phyloP scores from a whole-genome alignment of 306 rosid species.

The Alnus rubra region DNA sequence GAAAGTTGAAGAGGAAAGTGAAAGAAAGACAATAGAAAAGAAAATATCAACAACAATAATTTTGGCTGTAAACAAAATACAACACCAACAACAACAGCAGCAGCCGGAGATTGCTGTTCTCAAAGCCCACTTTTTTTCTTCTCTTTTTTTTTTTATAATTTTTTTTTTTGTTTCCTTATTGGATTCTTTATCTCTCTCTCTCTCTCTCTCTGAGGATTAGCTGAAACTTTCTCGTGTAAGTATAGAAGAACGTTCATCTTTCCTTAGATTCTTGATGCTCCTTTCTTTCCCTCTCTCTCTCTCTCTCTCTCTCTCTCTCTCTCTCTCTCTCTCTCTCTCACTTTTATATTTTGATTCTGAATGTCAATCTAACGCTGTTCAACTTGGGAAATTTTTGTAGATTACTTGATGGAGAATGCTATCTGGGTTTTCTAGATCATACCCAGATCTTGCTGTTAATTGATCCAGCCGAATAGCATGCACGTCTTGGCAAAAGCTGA shows the following conservation, averaged over 20 bases:
- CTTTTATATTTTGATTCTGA: conserved; percentile 2
- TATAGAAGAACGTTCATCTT: conserved; percentile 32
- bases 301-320: neutral
- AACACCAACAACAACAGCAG: conserved; percentile 37
- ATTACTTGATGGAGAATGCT: conserved; percentile 36
- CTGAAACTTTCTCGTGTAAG: conserved; percentile 36
- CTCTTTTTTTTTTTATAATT: neutral
- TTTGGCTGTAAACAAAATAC: conserved; percentile 22
- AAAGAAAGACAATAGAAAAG: conserved; percentile 8
- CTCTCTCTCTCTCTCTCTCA: neutral
- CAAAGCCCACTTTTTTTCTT: conserved; percentile 34
- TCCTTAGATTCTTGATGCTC: conserved; percentile 25
- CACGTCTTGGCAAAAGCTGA: conserved; percentile 23
- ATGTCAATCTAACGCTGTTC: conserved; percentile 40
- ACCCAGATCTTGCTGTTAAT: conserved; percentile 67
- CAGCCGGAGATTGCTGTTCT: conserved; percentile 58
- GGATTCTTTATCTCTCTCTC: conserved; percentile 26
- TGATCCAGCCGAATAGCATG: conserved; percentile 47
- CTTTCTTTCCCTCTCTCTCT: neutral
- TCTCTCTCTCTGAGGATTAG: conserved; percentile 28
- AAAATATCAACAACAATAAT: conserved; percentile 20
- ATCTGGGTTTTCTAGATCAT: conserved; percentile 62
- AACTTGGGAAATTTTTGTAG: conserved; percentile 32
- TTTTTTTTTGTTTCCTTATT: conserved; percentile 17
- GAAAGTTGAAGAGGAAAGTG: conserved; percentile 15